Base-by-base conservation (phyloP, 495 filamentous ascomycete species). In the Friedmanniomyces simplex region DNA sequence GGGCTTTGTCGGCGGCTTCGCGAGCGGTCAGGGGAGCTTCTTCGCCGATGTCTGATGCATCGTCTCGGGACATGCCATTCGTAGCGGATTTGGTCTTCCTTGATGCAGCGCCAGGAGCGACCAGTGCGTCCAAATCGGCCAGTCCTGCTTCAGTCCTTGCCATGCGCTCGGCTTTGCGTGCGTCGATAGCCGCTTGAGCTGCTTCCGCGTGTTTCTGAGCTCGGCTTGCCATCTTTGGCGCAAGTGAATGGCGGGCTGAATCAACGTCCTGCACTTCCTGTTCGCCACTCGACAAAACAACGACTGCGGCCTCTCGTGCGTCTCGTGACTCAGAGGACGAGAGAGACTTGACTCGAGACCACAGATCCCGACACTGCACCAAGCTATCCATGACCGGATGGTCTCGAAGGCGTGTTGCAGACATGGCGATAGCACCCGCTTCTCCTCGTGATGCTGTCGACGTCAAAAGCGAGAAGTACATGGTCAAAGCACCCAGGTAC, bases 381-480 rank as follows among this genome's bases (percentile, higher is more conserved):
- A 98, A 70, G 26, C 80, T 86, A 49, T 83, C 82, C 88, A 98
- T 96, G 39, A 98, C 79, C 16, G 85, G 79, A 66, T 98, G 93
- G 50, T 94, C 86, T 55, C 86, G 82, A 48, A 98, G 74, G 63
- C 93, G 81, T 32, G 78, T 72, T 4, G 90, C 82, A 3, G 86
- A 73, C 69, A 84, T 76, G 14, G 80, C 69, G n/a, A 72, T 48
- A 11, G 72, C 70, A 16, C 76, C 72, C 13, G 51, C 48, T 1
- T 66, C 65, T 37, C 75, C 73, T 16, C 79, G 63, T 25, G 72
- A 77, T 48, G 81, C 72, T 14, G 85, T 78, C 1, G 88, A 94
- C 25, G 88, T 85, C 26, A 97, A 73, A 41, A 97, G 77, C 54
- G 89, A 87, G 68, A 98, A 96, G 69, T 97, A 98, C 82, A 96